Percentiles rank a stretch among this genome's conserved stretches.
Conservation (phyloP, 305 asterid species). For the Fraxinus ornus region DNA sequence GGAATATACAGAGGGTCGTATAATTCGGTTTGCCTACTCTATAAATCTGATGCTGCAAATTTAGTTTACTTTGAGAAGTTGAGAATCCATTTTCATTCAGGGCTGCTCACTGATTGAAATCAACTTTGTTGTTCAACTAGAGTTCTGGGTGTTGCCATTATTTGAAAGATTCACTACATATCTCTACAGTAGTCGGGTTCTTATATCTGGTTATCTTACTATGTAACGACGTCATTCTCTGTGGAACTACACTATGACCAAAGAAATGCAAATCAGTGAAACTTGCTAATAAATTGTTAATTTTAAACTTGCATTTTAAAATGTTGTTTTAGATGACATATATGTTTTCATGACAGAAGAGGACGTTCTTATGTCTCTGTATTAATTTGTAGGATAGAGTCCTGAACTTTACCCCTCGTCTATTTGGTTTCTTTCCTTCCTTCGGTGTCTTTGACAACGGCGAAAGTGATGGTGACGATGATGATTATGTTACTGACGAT, state of each 20-base stretch:
- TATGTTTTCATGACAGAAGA: background rate
- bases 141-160: background rate
- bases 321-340: background rate
- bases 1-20: background rate
- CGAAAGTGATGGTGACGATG: constrained; percentile 34
- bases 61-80: background rate
- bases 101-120: background rate
- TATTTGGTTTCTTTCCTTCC: background rate
- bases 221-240: background rate
- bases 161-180: background rate
- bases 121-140: background rate
- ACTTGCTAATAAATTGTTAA: background rate
- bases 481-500: background rate
- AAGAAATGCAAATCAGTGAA: background rate
- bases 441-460: constrained; percentile 19
- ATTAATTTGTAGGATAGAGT: background rate
- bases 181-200: background rate
- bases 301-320: background rate
- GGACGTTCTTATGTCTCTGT: background rate
- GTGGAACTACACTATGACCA: background rate
- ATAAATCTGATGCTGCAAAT: background rate
- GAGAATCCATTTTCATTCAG: background rate
- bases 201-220: background rate
- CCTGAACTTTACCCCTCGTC: background rate
- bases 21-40: background rate